These are phyloP conservation scores for Colletotrichum ledebouriae DNA, from an alignment of 2,329 filamentous ascomycete genomes.

Conservation along the genomic window DNA sequence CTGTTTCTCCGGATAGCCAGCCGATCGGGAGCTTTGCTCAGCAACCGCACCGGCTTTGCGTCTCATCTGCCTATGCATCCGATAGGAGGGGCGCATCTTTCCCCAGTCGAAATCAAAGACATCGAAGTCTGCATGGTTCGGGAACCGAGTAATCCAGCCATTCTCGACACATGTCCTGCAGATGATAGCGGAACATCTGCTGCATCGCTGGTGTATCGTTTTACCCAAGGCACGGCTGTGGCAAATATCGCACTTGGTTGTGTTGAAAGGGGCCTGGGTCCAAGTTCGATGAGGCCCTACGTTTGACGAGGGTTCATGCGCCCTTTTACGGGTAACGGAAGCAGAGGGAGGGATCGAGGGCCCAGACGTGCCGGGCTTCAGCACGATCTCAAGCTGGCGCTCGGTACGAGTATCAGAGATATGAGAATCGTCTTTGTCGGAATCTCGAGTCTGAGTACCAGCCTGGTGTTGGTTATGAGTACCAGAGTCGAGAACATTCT, in stretches of 20 bases:
- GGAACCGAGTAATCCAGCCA: background rate
- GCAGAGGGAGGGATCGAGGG: no score
- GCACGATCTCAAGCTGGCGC: no score
- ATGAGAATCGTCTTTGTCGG: no score
- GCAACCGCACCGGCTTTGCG: background rate
- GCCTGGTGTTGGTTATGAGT: no score
- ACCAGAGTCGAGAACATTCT: no score
- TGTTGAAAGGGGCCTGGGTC: slow-evolving; percentile 9
- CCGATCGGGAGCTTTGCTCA: background rate
- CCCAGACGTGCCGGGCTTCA: no score
- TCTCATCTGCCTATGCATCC: background rate
- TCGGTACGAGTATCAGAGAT: no score
- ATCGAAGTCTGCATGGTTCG: background rate
- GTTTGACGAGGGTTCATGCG: no score
- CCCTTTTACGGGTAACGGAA: no score
- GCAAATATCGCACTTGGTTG: slow-evolving; percentile 6
- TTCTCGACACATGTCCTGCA: slow-evolving; percentile 16
- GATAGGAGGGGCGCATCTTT: slow-evolving; percentile 8
- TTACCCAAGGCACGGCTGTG: slow-evolving; percentile 4
- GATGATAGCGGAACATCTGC: slow-evolving; percentile 1
- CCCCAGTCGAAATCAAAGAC: slow-evolving; percentile 19
- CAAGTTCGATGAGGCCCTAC: background rate
- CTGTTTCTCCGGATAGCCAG: background rate
- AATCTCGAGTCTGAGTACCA: no score
- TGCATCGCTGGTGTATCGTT: slow-evolving; percentile 9